Evolutionary conservation across 2,329 filamentous ascomycete species (phyloP).

Genomic region (Cucurbitaria berberidis): DNA sequence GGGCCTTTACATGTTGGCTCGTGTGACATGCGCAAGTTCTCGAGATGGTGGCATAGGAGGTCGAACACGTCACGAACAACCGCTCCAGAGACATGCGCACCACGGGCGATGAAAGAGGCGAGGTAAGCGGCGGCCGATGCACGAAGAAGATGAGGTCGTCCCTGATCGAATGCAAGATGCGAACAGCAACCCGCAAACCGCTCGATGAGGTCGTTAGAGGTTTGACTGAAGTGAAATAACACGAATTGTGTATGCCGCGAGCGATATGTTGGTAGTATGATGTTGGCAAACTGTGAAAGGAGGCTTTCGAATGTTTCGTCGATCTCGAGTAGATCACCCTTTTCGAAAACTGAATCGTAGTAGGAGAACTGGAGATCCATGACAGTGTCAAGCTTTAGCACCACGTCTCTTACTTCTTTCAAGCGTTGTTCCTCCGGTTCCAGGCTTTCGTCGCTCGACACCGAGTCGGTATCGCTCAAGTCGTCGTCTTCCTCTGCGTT

Average conservation of each 20-base stretch:
- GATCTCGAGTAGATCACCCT: slow-evolving; percentile 69
- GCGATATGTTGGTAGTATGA: slow-evolving; percentile 88
- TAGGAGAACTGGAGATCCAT: slow-evolving; percentile 86
- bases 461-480: slow-evolving; percentile 73
- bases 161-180: slow-evolving; percentile 72
- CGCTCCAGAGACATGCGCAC: slow-evolving; percentile 76
- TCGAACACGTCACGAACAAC: slow-evolving; percentile 84
- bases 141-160: slow-evolving; percentile 69
- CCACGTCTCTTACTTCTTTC: slow-evolving; percentile 76
- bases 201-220: slow-evolving; percentile 77
- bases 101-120: slow-evolving; percentile 91
- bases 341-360: slow-evolving; percentile 74
- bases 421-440: slow-evolving; percentile 66
- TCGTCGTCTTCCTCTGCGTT: slow-evolving; percentile 57
- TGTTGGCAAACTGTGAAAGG: slow-evolving; percentile 82
- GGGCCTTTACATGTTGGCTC: slow-evolving; percentile 80
- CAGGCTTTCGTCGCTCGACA: slow-evolving; percentile 67
- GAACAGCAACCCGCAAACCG: slow-evolving; percentile 81
- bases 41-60: slow-evolving; percentile 77
- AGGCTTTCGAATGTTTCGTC: slow-evolving; percentile 78
- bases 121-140: slow-evolving; percentile 91
- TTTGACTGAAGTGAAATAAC: slow-evolving; percentile 92
- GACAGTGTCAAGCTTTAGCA: slow-evolving; percentile 89
- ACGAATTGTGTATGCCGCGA: slow-evolving; percentile 95
- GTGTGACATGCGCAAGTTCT: slow-evolving; percentile 73